These are phyloP conservation scores for Bryoglossum gracile DNA, from an alignment of 495 filamentous ascomycete genomes.

Conservation along the genomic window DNA sequence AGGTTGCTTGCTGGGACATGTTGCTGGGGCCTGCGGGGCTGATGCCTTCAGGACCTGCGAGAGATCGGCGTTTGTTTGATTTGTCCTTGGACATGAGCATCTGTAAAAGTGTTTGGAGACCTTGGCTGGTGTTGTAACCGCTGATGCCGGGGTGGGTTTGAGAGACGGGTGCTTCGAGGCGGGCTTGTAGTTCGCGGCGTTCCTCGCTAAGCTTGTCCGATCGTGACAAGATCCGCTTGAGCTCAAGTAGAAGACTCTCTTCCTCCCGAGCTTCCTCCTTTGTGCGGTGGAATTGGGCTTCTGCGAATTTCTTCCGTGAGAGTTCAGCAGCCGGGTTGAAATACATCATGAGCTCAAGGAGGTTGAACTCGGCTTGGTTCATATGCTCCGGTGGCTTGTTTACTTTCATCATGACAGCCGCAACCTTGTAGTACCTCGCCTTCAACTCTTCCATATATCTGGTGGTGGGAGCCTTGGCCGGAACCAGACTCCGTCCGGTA, in stretches of 20 bases:
- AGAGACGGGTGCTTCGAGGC: slow-evolving; percentile 72
- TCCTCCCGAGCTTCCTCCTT: slow-evolving; percentile 86
- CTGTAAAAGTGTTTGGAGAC: slow-evolving; percentile 69
- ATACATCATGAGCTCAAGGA: slow-evolving; percentile 75
- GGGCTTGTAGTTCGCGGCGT: slow-evolving; percentile 80
- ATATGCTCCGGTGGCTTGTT: slow-evolving; percentile 78
- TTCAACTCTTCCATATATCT: slow-evolving; percentile 88
- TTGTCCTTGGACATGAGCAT: slow-evolving; percentile 74
- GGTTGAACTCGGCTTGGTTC: slow-evolving; percentile 69
- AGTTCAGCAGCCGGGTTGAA: slow-evolving; percentile 74
- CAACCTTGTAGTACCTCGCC: slow-evolving; percentile 78
- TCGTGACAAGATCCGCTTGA: slow-evolving; percentile 78
- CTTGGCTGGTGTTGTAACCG: slow-evolving; percentile 71
- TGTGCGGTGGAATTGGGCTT: slow-evolving; percentile 68
- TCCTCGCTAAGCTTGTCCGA: slow-evolving; percentile 79
- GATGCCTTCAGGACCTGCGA: slow-evolving; percentile 52
- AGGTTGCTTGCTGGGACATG: slow-evolving; percentile 27
- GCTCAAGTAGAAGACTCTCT: slow-evolving; percentile 76
- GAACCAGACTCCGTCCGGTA: slow-evolving; percentile 36
- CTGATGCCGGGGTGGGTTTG: slow-evolving; percentile 55
- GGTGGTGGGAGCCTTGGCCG: slow-evolving; percentile 33
- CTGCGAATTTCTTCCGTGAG: slow-evolving; percentile 75
- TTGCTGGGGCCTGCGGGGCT: slow-evolving; percentile 31
- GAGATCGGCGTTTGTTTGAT: slow-evolving; percentile 68
- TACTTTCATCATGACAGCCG: slow-evolving; percentile 75